phyloP scores from a whole-genome alignment of 345 rosid genomes.

The Limnanthes douglasii region DNA sequence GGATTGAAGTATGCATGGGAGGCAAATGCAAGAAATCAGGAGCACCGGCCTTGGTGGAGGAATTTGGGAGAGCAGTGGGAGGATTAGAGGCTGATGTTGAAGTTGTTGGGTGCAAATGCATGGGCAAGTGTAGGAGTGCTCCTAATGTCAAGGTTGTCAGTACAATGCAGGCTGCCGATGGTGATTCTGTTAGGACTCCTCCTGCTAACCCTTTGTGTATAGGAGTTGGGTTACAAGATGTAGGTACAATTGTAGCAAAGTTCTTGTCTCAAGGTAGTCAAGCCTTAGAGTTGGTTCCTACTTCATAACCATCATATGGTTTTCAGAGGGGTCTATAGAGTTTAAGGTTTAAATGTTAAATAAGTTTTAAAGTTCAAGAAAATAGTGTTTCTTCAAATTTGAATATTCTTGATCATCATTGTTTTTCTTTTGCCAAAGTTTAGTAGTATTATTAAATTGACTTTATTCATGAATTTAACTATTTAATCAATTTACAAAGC shows the following conservation, averaged over 20 bases:
- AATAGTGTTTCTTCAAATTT: too few species aligned
- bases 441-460: too few species aligned
- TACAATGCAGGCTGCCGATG: slow-evolving; percentile 5
- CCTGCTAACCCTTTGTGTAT: slow-evolving; percentile 36
- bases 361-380: too few species aligned
- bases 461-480: too few species aligned
- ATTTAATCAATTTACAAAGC: too few species aligned
- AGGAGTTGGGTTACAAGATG: slow-evolving; percentile 61
- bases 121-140: slow-evolving; percentile 66
- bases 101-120: slow-evolving; percentile 54
- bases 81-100: slow-evolving; percentile 31
- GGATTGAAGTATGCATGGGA: slow-evolving; percentile 71
- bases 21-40: slow-evolving; percentile 59
- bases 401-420: too few species aligned
- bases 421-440: too few species aligned
- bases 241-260: slow-evolving; percentile 30
- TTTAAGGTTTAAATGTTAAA: too few species aligned
- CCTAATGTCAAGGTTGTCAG: slow-evolving; percentile 40
- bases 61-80: slow-evolving; percentile 32
- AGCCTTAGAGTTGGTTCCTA: slow-evolving; percentile 9
- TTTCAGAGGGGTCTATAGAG: too few species aligned
- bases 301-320: slow-evolving; percentile 5
- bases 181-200: slow-evolving; percentile 17
- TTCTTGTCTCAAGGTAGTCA: slow-evolving; percentile 14
- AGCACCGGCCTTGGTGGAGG: slow-evolving; percentile 33